These are phyloP conservation scores for Hypoxylon sp. DNA, from an alignment of 2,329 filamentous ascomycete species.

Conservation along the genomic window DNA sequence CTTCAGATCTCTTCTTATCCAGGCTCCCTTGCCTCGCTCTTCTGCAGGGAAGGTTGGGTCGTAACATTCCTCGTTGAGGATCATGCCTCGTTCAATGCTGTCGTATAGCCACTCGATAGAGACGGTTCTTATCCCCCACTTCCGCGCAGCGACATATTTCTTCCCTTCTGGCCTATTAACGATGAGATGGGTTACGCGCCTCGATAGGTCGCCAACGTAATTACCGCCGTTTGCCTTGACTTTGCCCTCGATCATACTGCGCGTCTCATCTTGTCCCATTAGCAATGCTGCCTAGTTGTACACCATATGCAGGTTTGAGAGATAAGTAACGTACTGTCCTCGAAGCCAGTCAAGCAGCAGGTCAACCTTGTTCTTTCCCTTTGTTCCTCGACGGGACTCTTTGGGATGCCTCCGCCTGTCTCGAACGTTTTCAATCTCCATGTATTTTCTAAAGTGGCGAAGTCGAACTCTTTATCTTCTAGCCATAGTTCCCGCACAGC, in stretches of 20 bases:
- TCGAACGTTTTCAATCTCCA: constrained; percentile 77
- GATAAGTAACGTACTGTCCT: constrained; percentile 59
- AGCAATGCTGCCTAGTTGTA: constrained; percentile 19
- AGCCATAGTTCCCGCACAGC: constrained; percentile 86
- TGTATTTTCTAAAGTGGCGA: constrained; percentile 76
- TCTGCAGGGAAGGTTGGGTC: constrained; percentile 79
- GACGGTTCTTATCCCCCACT: constrained; percentile 86
- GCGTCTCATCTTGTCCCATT: constrained; percentile 68
- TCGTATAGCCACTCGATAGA: constrained; percentile 88
- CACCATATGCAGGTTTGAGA: not conserved
- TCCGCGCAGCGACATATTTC: constrained; percentile 90
- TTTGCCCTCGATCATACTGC: constrained; percentile 78
- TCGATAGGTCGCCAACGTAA: constrained; percentile 91
- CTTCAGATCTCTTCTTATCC: constrained; percentile 69
- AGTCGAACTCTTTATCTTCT: constrained; percentile 80
- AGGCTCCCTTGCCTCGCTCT: constrained; percentile 83
- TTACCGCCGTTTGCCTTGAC: constrained; percentile 81
- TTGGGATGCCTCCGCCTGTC: constrained; percentile 62
- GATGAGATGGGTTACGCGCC: constrained; percentile 88
- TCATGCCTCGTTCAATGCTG: constrained; percentile 88
- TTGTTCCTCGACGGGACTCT: constrained; percentile 47
- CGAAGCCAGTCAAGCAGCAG: constrained; percentile 72
- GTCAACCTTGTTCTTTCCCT: constrained; percentile 61
- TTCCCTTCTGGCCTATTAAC: constrained; percentile 83
- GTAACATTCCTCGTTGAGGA: constrained; percentile 88